Base-by-base conservation (phyloP, 257 asterid species). In the Przewalskia tangutica region DNA sequence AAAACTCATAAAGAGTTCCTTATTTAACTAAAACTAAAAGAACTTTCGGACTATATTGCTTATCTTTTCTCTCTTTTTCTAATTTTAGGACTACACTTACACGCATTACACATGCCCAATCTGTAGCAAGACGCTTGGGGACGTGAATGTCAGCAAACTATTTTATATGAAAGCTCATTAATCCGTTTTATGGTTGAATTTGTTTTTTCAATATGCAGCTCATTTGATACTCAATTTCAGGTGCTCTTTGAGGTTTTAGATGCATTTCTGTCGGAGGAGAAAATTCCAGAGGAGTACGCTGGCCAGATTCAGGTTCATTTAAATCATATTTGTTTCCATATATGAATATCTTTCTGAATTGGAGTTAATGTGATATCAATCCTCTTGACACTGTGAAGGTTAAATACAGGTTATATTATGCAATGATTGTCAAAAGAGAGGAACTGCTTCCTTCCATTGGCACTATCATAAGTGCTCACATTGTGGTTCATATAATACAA, bases 111-210 rank as follows among this genome's bases (percentile, higher is more conserved):
- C 88, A 81, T 94, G 98, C 86, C 98, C 98, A 51, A 89, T 94
- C 54, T 94, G 98, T 84, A 89, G 98, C 94, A 94, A 94, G 91
- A 91, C 97, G 38, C 92, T 94, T 18, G 98, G 98, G 53, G 97
- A 94, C 87, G 90, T 93, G 97, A 93, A 89, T 97, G 98, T 93
- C 75, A 83, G 94, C 84, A 65, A 81, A 17, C 70, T 80, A 6
- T 59, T 70, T 20, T 44, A 17, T 1, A 1, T 2, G 0, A 71
- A 46, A 44, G 78, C n/a, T 71, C 48, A 71, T 75, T 82, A 34
- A 51, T 44, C 42, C 77, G 10, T 40, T 80, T 36, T 38, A 18
- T 17, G 73, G 34, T 23, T 55, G 27, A 67, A 60, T 7, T 3
- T 63, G 64, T 18, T 10, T 71, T 44, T 46, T 46, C 58, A 46